Evolutionary conservation across 257 asterid genomes (phyloP), one percentile per base, ranked within the genome.

Genomic region (Nicotiana sylvestris): DNA sequence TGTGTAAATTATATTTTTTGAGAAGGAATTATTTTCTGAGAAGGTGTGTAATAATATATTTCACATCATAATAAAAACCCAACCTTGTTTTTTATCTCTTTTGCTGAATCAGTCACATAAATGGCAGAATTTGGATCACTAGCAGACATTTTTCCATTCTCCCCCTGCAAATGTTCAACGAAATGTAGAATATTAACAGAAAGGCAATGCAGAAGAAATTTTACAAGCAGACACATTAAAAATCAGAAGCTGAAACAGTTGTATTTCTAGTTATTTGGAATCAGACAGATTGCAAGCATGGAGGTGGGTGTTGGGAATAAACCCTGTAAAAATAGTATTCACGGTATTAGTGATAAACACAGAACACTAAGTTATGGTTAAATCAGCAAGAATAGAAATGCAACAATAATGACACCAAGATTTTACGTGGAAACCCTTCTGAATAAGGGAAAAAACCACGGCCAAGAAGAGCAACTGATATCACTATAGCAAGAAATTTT

Each of bases 81-180:
- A 70, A 95, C 99, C 99, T 95, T 95, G 87, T 88, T 90, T 84
- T 93, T 93, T 33, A 95, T 95, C 83, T 95, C 95, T 85, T 93
- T 92, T 5, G 91, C 94, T 39, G 95, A 87, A 86, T 95, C 99
- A 2, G 99, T 95, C 78, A 95, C 99, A 81, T 91, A 95, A 86
- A 92, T 95, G 77, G 99, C 99, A 25, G 99, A 92, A 89, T 85
- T 92, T 51, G 99, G 97, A 89, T 91, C 98, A 84, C 98, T 91
- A 72, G 99, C 99, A 9, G 93, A 89, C 99, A 95, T 95, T 91
- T 95, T 95, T 80, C 98, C 99, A 0, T 94, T 88, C 90, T 95
- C 99, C 32, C 98, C 99, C 99, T 95, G 91, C 82, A 53, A 65
- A 80, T 43, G 30, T 27, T 65, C 77, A 66, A 81, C n/a, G 2